Conservation (phyloP, 2,329 filamentous ascomycete species). For the Leptosphaerulina australis region DNA sequence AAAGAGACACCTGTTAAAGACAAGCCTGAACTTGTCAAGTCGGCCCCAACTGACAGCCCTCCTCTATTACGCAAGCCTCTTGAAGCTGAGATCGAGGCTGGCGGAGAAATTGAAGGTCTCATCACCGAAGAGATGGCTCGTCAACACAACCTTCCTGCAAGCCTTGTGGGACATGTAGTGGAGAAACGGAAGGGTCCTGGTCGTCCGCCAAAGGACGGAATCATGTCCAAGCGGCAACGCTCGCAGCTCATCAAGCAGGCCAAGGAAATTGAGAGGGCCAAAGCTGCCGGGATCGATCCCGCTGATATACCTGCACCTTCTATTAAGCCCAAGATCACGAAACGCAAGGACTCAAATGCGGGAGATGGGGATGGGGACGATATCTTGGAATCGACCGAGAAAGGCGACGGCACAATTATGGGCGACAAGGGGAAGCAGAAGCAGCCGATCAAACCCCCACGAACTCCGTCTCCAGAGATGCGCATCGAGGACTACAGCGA, state of each 20-base stretch:
- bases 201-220: conserved; percentile 80
- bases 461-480: conserved; percentile 67
- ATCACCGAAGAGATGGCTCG: conserved; percentile 49
- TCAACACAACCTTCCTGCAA: conserved; percentile 49
- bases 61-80: conserved; percentile 35
- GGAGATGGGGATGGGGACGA: conserved; percentile 45
- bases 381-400: conserved; percentile 45
- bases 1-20: conserved; percentile 39
- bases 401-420: conserved; percentile 38
- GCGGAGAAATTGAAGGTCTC: conserved; percentile 40
- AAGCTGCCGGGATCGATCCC: conserved; percentile 47
- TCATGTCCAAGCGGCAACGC: conserved; percentile 80
- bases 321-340: conserved; percentile 44
- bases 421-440: conserved; percentile 53
- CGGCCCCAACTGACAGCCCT: conserved; percentile 37
- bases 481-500: conserved; percentile 70
- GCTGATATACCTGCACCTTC: conserved; percentile 43
- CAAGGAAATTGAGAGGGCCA: conserved; percentile 54
- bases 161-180: conserved; percentile 54
- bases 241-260: conserved; percentile 66
- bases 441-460: conserved; percentile 56
- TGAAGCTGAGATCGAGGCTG: conserved; percentile 40
- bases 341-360: conserved; percentile 48
- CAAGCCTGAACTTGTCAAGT: conserved; percentile 30
- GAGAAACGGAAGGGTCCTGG: conserved; percentile 75